Conservation (phyloP, 2,329 filamentous ascomycete species). For the Cercospora nicotianae region DNA sequence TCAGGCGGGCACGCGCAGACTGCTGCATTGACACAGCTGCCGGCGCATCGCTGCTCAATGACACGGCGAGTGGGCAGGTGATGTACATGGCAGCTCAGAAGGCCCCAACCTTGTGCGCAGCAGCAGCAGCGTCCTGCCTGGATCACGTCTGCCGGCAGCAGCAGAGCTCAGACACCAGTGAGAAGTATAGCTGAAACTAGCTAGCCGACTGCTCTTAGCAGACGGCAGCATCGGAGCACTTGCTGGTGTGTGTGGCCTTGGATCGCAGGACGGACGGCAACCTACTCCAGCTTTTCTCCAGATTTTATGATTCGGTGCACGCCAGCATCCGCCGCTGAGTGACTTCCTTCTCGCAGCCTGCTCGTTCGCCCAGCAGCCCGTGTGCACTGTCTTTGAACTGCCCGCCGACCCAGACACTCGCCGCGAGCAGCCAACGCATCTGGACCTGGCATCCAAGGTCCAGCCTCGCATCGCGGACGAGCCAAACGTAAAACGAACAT, state of each 20-base stretch:
- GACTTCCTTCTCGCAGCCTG: background rate
- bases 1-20: slow-evolving; percentile 12
- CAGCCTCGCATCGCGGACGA: slow-evolving; percentile 13
- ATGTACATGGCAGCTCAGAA: slow-evolving; percentile 15
- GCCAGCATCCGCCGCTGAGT: background rate
- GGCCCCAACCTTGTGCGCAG: slow-evolving; percentile 16
- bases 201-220: slow-evolving; percentile 11
- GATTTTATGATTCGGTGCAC: background rate
- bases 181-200: slow-evolving; percentile 19
- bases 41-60: slow-evolving; percentile 14
- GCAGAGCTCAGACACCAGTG: slow-evolving; percentile 19
- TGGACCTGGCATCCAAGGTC: slow-evolving; percentile 6
- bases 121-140: slow-evolving; percentile 18
- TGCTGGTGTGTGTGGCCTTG: slow-evolving; percentile 5
- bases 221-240: slow-evolving; percentile 6
- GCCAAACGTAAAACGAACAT: slow-evolving; percentile 20
- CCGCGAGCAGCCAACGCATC: slow-evolving; percentile 5
- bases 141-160: slow-evolving; percentile 22
- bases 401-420: background rate
- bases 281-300: slow-evolving; percentile 33
- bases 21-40: slow-evolving; percentile 21
- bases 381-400: background rate
- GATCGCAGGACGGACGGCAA: slow-evolving; percentile 14
- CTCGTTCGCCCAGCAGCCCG: background rate
- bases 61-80: slow-evolving; percentile 13